Base-by-base conservation (phyloP, 75 land plant species). In the Ceratopteris richardii region DNA sequence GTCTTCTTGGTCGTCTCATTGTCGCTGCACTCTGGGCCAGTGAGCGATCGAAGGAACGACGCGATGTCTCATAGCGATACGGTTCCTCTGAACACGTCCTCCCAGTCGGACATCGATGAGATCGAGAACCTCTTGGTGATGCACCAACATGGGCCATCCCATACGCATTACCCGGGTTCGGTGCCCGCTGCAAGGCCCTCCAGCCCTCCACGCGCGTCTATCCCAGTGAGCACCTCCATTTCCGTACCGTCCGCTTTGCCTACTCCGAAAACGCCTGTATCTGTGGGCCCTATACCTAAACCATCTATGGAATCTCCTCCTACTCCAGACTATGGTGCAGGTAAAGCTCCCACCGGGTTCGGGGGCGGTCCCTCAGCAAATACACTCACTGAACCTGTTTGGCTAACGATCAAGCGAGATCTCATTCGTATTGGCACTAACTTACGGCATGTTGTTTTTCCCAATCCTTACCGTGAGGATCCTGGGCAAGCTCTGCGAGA, bases 381-480 rank as follows among this genome's bases (percentile, higher is more conserved):
- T 57, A 92, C 97, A 9, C 67, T 92, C 52, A 92, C 97, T 25
- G 97, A 92, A 73, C 97, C 97, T 7, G 97, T 92, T 0, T 92
- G 95, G 95, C 83, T 77, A 23, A 92, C 97, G 14, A 79, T 92
- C 19, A 92, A 92, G 84, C 31, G 97, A 17, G 97, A 92, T 74
- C 62, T 92, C 73, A 62, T 82, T 66, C 61, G 91, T 61, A 84
- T 92, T 22, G 81, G 74, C 1, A 82, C 67, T 51, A 92, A 92
- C 66, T 67, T 92, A 75, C 90, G 85, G 82, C 78, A 82, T 4
- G 97, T 92, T 0, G 97, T 92, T 43, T 90, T 92, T 54, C 97
- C 97, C 1, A 92, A 92, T 52, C 97, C 97, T 0, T 88, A 57
- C 51, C 58, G 97, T 0, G 85, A 92, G 57, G 97, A 92, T 53